Evolutionary conservation across 129 eudicot species (phyloP), one percentile per base, ranked within the genome.

Genomic region (Artemisia tridentata): DNA sequence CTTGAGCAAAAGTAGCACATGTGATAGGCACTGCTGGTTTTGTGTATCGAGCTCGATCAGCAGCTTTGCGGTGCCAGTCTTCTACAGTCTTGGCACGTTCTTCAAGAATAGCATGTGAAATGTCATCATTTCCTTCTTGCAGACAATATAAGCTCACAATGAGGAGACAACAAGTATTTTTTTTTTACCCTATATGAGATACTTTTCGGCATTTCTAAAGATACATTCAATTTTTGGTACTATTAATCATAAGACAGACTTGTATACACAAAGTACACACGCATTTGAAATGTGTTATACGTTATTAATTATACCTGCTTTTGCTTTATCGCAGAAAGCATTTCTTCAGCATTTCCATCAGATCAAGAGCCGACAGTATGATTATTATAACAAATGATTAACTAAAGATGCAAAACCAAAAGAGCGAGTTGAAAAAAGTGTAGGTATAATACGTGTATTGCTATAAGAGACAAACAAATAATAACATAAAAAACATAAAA

Each of bases 321-420:
- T 71, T 78, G 84, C 78, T 86, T 89, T 73, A 92, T 77, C 45
- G 96, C 95, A 63, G 85, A 65, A 54, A 92, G 92, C 95, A 92
- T 87, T 78, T 87, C 98, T 76, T 92, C 98, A 92, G 80, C 98
- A 92, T 89, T 81, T 92, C 98, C 73, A 84, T 74, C 25, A 92
- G 83, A 85, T 92, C 98, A 82, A 92, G 85, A 50, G 92, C 96
- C 98, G 87, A 75, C 17, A n/a, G n/a, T n/a, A n/a, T n/a, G n/a
- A n/a, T n/a, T n/a, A n/a, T n/a, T n/a, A n/a, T n/a, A n/a, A n/a
- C 75, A 25, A 66, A 66, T 7, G 48, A 17, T 66, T 48, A 47
- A 52, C 46, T 12, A 0, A 46, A 27, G 20, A 71, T 14, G 47
- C 46, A 19, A 63, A 71, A 57, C 41, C 1, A 34, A 5, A 34